Percentiles rank a stretch among this genome's conserved stretches.
Conservation (phyloP, 805 yeast species). For the Kluyveromyces wickerhamii region DNA sequence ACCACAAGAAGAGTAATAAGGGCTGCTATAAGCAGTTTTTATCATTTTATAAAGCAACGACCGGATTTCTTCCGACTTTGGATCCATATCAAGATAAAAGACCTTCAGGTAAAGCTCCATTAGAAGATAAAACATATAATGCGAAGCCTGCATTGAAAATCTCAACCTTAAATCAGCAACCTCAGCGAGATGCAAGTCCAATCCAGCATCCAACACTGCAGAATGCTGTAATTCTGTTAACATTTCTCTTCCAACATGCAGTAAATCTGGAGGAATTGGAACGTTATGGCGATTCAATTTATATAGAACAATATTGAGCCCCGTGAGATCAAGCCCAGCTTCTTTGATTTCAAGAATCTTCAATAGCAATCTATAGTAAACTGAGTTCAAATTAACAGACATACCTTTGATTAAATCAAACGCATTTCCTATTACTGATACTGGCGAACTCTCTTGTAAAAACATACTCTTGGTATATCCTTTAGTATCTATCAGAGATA, state of each 20-base stretch:
- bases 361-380: neutral
- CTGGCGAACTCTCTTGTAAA: slow-evolving; percentile 1
- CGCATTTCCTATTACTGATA: neutral
- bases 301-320: slow-evolving; percentile 7
- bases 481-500: neutral
- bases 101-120: slow-evolving; percentile 7
- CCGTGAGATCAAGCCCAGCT: slow-evolving; percentile 5
- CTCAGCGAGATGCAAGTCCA: neutral
- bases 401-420: slow-evolving; percentile 3
- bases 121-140: slow-evolving; percentile 1
- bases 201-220: neutral
- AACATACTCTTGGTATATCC: neutral
- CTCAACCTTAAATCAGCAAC: slow-evolving; percentile 7
- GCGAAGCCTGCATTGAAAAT: slow-evolving; percentile 6
- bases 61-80: neutral
- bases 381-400: neutral
- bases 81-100: slow-evolving; percentile 6
- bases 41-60: slow-evolving; percentile 7
- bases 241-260: slow-evolving; percentile 4
- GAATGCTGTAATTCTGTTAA: neutral
- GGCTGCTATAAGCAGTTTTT: slow-evolving; percentile 8
- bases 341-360: neutral
- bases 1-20: slow-evolving; percentile 4
- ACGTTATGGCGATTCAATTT: slow-evolving; percentile 4
- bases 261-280: neutral